A percentile compares a stretch with the other conserved stretches of the same genome.
Conservation (phyloP, 305 asterid genomes). For the Petunia hybrid region DNA sequence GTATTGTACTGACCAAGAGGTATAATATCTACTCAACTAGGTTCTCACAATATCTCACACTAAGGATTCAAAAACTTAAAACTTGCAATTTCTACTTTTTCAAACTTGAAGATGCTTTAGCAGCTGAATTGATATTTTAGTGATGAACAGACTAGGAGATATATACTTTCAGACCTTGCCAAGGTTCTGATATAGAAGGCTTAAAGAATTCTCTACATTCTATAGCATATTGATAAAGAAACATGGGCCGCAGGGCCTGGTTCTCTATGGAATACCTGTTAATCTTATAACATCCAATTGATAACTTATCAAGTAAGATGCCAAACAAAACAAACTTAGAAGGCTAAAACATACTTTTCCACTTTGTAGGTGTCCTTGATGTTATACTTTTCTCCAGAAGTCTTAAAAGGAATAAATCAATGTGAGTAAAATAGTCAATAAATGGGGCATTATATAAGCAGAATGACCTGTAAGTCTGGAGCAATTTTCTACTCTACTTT, state of each 20-base stretch:
- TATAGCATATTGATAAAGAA: not conserved
- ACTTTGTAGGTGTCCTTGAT: not conserved
- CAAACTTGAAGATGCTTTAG: no score
- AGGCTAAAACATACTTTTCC: not conserved
- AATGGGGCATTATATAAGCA: not conserved
- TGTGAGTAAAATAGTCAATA: not conserved
- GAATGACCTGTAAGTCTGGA: not conserved
- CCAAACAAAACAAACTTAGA: not conserved
- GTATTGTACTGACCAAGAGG: not conserved
- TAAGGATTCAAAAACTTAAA: no score
- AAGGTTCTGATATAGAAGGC: not conserved
- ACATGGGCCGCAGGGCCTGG: not conserved
- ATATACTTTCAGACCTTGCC: not conserved
- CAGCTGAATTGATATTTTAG: not conserved
- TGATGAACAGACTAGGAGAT: not conserved
- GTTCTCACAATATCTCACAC: not conserved
- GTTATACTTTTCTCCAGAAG: not conserved
- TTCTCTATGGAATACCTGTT: not conserved
- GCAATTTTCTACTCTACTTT: not conserved
- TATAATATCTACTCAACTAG: not conserved
- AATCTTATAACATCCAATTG: not conserved
- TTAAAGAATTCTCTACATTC: not conserved
- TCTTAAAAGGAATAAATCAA: not conserved
- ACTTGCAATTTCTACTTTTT: no score
- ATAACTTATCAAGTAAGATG: not conserved